A percentile compares a stretch with the other conserved stretches of the same genome.
Evolutionary conservation across 768 basidiomycete genomes (phyloP).

Genomic region (Lyophyllum decastes): DNA sequence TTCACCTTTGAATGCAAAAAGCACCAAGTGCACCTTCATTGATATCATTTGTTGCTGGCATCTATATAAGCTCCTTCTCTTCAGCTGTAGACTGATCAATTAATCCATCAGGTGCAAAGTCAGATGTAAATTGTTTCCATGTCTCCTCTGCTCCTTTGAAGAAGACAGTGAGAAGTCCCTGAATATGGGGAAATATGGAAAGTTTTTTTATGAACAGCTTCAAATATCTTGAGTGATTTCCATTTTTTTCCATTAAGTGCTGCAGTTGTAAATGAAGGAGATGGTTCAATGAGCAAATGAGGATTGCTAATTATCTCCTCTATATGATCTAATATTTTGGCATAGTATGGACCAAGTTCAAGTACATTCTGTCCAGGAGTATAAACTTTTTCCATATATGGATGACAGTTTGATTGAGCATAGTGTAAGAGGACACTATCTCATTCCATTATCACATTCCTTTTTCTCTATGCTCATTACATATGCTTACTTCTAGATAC

Average conservation of each 20-base stretch:
- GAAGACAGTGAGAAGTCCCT: constrained; percentile 21
- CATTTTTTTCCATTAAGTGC: constrained; percentile 25
- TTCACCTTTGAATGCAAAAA: not conserved
- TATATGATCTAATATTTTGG: constrained; percentile 14
- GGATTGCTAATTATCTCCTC: constrained; percentile 20
- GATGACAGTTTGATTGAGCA: constrained; percentile 15
- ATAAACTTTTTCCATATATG: constrained; percentile 27
- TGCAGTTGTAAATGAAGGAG: too few species aligned
- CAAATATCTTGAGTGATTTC: constrained; percentile 20
- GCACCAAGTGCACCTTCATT: not conserved
- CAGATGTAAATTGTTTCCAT: constrained; percentile 20
- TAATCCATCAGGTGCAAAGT: constrained; percentile 18
- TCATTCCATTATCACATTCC: too few species aligned
- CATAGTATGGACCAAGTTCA: constrained; percentile 24
- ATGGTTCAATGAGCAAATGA: constrained; percentile 17
- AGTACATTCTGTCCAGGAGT: constrained; percentile 21
- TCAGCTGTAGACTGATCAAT: not conserved
- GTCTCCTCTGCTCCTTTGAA: constrained; percentile 23
- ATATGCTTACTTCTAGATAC: too few species aligned
- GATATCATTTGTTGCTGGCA: not conserved
- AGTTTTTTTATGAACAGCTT: constrained; percentile 10
- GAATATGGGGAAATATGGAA: constrained; percentile 16
- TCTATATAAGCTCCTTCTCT: not conserved
- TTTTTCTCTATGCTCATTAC: too few species aligned
- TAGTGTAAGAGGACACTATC: constrained; percentile 28